Percentiles rank a stretch among this genome's conserved stretches.
phyloP scores from a whole-genome alignment of 345 rosid species.

The Turritis glabra region DNA sequence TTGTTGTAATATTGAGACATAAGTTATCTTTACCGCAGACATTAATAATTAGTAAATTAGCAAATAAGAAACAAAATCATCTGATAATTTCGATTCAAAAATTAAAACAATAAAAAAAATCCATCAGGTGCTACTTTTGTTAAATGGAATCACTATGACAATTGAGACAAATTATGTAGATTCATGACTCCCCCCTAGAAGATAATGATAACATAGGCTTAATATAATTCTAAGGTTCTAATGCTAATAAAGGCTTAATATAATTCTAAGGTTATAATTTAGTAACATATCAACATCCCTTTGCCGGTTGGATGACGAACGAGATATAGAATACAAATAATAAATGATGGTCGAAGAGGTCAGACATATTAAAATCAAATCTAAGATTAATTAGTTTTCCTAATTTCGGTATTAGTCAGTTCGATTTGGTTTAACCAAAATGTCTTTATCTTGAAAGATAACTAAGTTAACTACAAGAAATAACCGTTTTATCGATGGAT shows the following conservation, averaged over 20 bases:
- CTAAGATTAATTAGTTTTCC: not conserved
- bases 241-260: constrained; percentile 1
- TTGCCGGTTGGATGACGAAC: constrained; percentile 36
- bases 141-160: no score
- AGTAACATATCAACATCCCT: constrained; percentile 27
- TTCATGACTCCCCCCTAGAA: constrained; percentile 21
- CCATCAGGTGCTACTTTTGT: no score
- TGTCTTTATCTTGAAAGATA: not conserved
- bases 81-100: no score
- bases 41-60: no score
- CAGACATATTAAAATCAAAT: not conserved
- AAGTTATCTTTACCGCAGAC: no score
- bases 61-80: not conserved
- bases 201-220: constrained; percentile 18
- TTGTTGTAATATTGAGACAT: no score
- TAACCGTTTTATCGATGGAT: not conserved
- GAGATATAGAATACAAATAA: not conserved
- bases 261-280: constrained; percentile 21
- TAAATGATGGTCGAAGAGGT: constrained; percentile 20
- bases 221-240: constrained; percentile 13
- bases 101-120: no score
- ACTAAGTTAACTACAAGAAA: no score
- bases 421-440: not conserved
- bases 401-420: not conserved
- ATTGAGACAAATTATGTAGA: no score